Evolutionary conservation across 1,284 basidiomycete species (phyloP).

Genomic region (Ustilago shanxiensis): DNA sequence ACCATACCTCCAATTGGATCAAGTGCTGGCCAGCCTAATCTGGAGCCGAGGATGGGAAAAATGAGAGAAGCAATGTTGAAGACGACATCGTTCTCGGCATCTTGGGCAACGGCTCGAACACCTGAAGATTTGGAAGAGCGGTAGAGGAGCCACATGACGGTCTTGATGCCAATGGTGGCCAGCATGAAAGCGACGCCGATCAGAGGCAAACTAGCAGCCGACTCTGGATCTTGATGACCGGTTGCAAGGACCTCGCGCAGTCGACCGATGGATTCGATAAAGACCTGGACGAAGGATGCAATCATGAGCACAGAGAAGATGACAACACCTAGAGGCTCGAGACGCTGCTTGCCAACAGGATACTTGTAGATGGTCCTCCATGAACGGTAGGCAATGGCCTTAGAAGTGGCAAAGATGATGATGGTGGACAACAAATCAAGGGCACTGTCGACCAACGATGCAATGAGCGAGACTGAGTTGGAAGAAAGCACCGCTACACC

Average conservation of each 20-base stretch:
- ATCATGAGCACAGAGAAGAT: conserved; percentile 76
- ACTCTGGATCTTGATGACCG: conserved; percentile 54
- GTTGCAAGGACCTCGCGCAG: conserved; percentile 64
- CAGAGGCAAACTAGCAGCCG: conserved; percentile 54
- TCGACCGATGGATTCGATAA: conserved; percentile 63
- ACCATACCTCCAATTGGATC: conserved; percentile 65
- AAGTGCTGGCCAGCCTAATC: conserved; percentile 54
- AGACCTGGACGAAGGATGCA: conserved; percentile 69
- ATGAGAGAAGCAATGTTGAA: conserved; percentile 75
- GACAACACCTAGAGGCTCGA: conserved; percentile 72
- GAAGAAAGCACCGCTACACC: conserved; percentile 74
- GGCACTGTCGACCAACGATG: conserved; percentile 74
- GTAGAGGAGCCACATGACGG: conserved; percentile 72
- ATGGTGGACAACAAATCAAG: conserved; percentile 74
- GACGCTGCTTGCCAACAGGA: conserved; percentile 73
- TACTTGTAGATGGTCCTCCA: conserved; percentile 70
- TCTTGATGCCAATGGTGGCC: conserved; percentile 74
- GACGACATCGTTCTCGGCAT: conserved; percentile 74
- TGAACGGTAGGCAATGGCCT: conserved; percentile 62
- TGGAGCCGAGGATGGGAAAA: conserved; percentile 72
- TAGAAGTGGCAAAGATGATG: conserved; percentile 68
- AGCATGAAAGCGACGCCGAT: conserved; percentile 72
- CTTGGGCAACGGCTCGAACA: conserved; percentile 71
- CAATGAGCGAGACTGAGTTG: conserved; percentile 75
- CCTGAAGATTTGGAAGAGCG: conserved; percentile 69